Base-by-base conservation (phyloP, 1,284 basidiomycete species). In the Porogramme epimiltina region DNA sequence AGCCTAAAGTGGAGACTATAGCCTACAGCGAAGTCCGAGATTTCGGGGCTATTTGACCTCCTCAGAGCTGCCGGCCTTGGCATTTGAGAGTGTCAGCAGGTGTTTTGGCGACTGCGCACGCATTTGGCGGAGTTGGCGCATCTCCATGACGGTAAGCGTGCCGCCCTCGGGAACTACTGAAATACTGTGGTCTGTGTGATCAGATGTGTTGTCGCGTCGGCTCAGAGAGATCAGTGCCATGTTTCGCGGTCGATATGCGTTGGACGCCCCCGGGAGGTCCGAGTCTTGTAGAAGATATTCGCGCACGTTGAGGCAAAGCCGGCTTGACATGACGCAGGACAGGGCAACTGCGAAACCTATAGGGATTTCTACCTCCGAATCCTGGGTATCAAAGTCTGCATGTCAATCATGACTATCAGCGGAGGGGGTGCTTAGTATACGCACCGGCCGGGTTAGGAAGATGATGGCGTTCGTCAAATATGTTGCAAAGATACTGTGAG, bases 281-380 rank as follows among this genome's bases (percentile, higher is more conserved):
- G 39, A 28, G 22, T 53, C 58, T 34, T 47, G 39, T 33, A 56
- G 67, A 49, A 73, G 72, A 51, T 75, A 71, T 36, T 70, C 67
- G 11, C 79, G 77, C 24, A 84, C 74, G 54, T 83, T 84, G 20
- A 84, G 70, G 22, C 80, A 74, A 13, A 84, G 73, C 20, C 81
- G 71, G 60, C 78, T 83, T 6, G 77, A 73, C 49, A 84, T 70
- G 3, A 82, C 77, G 61, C 78, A 81, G 0, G 82, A 80, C 63
- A 84, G 70, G 2, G 81, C 78, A 16, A 82, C 73, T 2, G 80
- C 73, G 66, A 83, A 84, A 11, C 77, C 80, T 48, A 83, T 74
- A 0, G 81, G 78, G 24, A 80, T 73, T 65, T 81, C 81, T 6
- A 81, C 59, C 6, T 77, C 69, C 15, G 65, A 64, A n/a, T 53